A percentile compares a stretch with the other conserved stretches of the same genome.
These are phyloP conservation scores for Diaporthe citriasiana DNA, from an alignment of 2,329 filamentous ascomycete species.

Conservation along the genomic window DNA sequence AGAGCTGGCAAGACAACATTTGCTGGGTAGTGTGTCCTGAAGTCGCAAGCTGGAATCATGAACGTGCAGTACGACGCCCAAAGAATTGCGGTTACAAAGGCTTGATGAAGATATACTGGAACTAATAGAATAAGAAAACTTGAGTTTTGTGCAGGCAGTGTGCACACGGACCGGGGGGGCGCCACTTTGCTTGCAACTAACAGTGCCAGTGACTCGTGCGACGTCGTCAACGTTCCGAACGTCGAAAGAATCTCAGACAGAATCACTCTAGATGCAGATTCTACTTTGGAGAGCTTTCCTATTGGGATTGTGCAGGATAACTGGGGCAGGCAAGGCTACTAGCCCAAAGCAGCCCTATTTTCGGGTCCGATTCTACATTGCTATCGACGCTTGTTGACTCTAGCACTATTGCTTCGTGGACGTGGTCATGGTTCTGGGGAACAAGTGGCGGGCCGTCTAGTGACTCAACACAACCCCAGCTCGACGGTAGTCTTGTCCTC, in stretches of 20 bases:
- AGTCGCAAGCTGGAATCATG: conserved; percentile 5
- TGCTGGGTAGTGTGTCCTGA: conserved; percentile 6
- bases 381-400: not conserved
- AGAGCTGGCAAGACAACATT: not conserved
- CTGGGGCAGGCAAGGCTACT: conserved; percentile 11
- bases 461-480: no score
- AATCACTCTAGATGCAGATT: not conserved
- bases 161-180: no score
- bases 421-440: conserved; percentile 12
- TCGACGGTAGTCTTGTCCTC: conserved; percentile 33
- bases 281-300: not conserved
- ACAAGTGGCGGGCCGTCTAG: not conserved
- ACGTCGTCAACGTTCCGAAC: not conserved
- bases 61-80: conserved; percentile 55
- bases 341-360: not conserved
- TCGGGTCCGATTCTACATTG: not conserved
- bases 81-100: conserved; percentile 50
- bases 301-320: not conserved
- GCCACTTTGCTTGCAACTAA: no score
- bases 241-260: not conserved
- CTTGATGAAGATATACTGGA: no score
- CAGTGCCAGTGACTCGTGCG: not conserved
- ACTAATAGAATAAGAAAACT: no score
- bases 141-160: no score
- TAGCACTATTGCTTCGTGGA: conserved; percentile 3